phyloP scores from a whole-genome alignment of 179 eudicot genomes.

The Sideroxylon spinosum region DNA sequence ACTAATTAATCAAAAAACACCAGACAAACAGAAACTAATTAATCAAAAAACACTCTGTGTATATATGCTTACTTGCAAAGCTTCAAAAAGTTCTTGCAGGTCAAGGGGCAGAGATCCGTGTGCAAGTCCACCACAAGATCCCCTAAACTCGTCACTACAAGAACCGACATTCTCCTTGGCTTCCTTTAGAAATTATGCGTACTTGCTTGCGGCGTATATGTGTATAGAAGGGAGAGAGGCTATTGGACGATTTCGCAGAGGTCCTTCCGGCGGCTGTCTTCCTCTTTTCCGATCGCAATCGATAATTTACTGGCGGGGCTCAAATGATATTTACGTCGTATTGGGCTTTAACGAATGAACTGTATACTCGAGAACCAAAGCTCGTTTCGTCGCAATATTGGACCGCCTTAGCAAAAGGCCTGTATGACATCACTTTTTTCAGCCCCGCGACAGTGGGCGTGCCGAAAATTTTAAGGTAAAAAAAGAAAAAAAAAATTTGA shows the following conservation, averaged over 20 bases:
- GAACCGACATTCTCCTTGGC: conserved; percentile 55
- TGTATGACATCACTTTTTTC: no score
- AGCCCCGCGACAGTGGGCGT: no score
- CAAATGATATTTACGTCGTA: not conserved
- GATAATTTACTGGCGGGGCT: no score
- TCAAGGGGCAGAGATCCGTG: conserved; percentile 78
- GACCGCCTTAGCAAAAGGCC: no score
- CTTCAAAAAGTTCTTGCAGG: conserved; percentile 85
- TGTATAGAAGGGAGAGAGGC: not conserved
- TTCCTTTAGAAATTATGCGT: not conserved
- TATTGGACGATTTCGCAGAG: not conserved
- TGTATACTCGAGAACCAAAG: no score
- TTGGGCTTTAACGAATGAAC: not conserved
- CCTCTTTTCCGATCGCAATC: not conserved
- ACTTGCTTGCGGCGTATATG: no score
- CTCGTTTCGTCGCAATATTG: not conserved
- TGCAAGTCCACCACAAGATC: conserved; percentile 73
- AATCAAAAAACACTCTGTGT: not conserved
- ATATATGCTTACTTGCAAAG: conserved; percentile 68
- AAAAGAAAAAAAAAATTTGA: no score
- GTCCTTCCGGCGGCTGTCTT: not conserved
- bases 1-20: not conserved
- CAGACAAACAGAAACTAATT: not conserved
- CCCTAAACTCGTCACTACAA: conserved; percentile 83
- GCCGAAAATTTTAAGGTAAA: no score